phyloP scores from a whole-genome alignment of 2,329 filamentous ascomycete genomes.

The Bipolaris gigantea region DNA sequence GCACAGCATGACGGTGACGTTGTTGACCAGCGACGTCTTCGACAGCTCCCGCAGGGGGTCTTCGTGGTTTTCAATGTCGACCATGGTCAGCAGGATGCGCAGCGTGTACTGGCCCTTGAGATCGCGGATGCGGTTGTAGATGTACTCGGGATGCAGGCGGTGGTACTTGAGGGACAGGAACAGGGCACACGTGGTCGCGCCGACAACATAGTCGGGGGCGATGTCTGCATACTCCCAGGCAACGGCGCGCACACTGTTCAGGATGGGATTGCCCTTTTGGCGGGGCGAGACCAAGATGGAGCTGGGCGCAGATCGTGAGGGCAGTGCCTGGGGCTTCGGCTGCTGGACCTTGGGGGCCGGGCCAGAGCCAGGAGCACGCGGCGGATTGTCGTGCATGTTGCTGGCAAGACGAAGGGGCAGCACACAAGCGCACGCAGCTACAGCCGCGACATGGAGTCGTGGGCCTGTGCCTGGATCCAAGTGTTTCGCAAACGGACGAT shows the following conservation, averaged over 20 bases:
- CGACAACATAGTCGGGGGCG: constrained; percentile 89
- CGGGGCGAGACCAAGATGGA: constrained; percentile 87
- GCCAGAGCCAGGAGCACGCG: constrained; percentile 14
- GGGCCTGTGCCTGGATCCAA: background rate
- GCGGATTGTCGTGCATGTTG: constrained; percentile 39
- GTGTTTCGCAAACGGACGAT: background rate
- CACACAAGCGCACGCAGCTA: too few relatives aligned
- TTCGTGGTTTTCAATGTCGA: constrained; percentile 94
- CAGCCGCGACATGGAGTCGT: too few relatives aligned
- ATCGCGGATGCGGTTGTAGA: constrained; percentile 87
- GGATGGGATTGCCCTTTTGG: constrained; percentile 92
- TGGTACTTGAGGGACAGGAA: constrained; percentile 97
- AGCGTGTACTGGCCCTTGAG: constrained; percentile 85
- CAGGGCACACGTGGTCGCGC: constrained; percentile 82
- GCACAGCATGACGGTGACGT: constrained; percentile 86
- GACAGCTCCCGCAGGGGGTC: constrained; percentile 85
- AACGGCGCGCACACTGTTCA: constrained; percentile 77
- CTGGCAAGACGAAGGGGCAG: constrained; percentile 5
- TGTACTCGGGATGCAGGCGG: constrained; percentile 94
- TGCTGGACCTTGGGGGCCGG: constrained; percentile 65
- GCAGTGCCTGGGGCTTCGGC: constrained; percentile 83
- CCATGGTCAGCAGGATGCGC: constrained; percentile 83
- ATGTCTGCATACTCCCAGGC: constrained; percentile 98
- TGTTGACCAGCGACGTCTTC: constrained; percentile 90
- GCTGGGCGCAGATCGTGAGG: constrained; percentile 66